Evolutionary conservation across 2,329 filamentous ascomycete species (phyloP), one percentile per base, ranked within the genome.

Genomic region (Xylariaceae sp.): DNA sequence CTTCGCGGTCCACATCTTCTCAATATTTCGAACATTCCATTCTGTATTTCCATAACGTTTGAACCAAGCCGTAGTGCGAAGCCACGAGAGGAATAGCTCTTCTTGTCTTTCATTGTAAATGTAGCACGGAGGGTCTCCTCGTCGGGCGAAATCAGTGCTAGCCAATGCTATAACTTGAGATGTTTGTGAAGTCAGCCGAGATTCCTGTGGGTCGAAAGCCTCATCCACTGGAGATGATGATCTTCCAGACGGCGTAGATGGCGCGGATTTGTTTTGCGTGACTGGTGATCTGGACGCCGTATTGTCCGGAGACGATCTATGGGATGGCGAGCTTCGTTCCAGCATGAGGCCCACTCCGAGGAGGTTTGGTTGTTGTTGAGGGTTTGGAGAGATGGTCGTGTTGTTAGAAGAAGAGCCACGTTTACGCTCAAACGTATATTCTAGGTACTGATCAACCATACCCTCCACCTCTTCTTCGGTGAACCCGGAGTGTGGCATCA

Each of bases 361-460:
- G 82, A 26, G 5, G 4, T 26, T 8, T 80, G 46, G 79, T 78
- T 18, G 81, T 78, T 48, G 82, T 84, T 51, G 78, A 74, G 43
- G 83, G 80, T 59, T 87, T 85, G 61, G 32, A 13, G 32, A 34
- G 3, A 10, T 13, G 13, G 13, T 34, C 13, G 9, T 5, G 32
- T 34, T 15, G 10, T 34, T 15, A 15, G 32, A 34, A 34, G 32
- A 34, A 13, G 32, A 15, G 10, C 6, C 32, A 34, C 13, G 13
- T 13, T 34, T 15, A 13, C 13, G 10, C 3, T 34, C 32, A 34
- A 4, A 10, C 3, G 32, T 9, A 34, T 34, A 10, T 15, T 34
- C 32, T 13, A 15, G 32, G 13, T 34, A 34, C 3, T 34, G 13
- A 34, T 34, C 32, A 3, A 15, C 13, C 13, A 15, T n/a, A 15